Conservation (phyloP, 805 yeast species). For the Komagataella mondaviorum region DNA sequence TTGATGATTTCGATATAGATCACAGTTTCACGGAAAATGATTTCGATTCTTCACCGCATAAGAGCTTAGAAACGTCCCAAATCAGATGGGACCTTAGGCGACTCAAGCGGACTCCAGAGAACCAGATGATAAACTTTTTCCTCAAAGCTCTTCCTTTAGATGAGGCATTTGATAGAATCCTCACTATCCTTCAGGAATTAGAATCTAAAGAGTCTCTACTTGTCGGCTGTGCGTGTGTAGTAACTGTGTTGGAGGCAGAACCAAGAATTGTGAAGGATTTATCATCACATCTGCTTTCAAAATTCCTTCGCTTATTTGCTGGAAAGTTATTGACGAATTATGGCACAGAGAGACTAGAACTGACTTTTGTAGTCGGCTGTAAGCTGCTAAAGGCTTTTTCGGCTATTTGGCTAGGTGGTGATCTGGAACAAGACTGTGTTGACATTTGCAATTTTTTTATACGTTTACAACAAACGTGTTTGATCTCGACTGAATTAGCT, state of each 20-base stretch:
- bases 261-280: background rate
- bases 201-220: background rate
- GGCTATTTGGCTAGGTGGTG: constrained; percentile 14
- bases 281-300: background rate
- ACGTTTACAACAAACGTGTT: constrained; percentile 22
- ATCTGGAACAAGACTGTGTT: constrained; percentile 24
- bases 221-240: background rate
- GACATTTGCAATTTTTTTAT: constrained; percentile 36
- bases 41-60: background rate
- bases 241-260: background rate
- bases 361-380: constrained; percentile 20
- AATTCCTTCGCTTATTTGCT: constrained; percentile 15
- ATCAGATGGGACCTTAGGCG: background rate
- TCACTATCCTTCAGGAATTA: background rate
- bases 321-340: constrained; percentile 17
- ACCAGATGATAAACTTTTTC: background rate
- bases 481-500: constrained; percentile 25
- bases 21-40: background rate
- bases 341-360: constrained; percentile 24
- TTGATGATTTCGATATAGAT: background rate
- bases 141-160: background rate
- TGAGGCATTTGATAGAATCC: background rate
- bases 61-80: background rate
- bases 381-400: constrained; percentile 15
- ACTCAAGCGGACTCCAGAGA: background rate